Conservation (phyloP, 192 early-diverging fungal genomes). For the Helicostylum pulchrum region DNA sequence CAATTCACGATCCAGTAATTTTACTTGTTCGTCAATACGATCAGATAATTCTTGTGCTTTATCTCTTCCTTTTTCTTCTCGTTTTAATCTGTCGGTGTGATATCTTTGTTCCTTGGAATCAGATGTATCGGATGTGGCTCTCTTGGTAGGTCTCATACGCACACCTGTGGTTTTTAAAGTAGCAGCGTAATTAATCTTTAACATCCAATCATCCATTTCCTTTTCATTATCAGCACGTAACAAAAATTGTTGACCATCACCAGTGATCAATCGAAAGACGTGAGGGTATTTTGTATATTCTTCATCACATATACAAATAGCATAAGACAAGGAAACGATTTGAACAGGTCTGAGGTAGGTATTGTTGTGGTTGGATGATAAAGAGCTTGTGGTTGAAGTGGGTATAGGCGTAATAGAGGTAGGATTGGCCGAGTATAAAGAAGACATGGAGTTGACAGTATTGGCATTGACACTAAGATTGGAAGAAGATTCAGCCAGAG, state of each 20-base stretch:
- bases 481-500: slow-evolving; percentile 14
- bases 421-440: slow-evolving; percentile 13
- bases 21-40: slow-evolving; percentile 46
- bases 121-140: background rate
- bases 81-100: background rate
- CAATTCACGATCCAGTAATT: slow-evolving; percentile 50
- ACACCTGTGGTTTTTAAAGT: slow-evolving; percentile 64
- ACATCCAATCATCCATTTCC: slow-evolving; percentile 79
- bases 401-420: background rate
- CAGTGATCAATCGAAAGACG: slow-evolving; percentile 70
- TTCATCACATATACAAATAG: slow-evolving; percentile 66
- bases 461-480: slow-evolving; percentile 6
- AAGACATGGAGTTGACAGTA: slow-evolving; percentile 3
- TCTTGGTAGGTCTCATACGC: slow-evolving; percentile 23
- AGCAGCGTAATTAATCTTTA: slow-evolving; percentile 75
- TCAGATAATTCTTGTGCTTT: slow-evolving; percentile 15
- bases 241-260: slow-evolving; percentile 69
- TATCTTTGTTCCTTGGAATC: background rate
- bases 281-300: slow-evolving; percentile 76
- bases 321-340: slow-evolving; percentile 59
- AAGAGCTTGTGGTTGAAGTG: background rate
- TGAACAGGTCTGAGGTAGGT: slow-evolving; percentile 28
- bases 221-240: slow-evolving; percentile 65
- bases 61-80: slow-evolving; percentile 18
- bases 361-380: background rate